Evolutionary conservation across 768 basidiomycete species (phyloP).

Genomic region (Mycena latifolia): DNA sequence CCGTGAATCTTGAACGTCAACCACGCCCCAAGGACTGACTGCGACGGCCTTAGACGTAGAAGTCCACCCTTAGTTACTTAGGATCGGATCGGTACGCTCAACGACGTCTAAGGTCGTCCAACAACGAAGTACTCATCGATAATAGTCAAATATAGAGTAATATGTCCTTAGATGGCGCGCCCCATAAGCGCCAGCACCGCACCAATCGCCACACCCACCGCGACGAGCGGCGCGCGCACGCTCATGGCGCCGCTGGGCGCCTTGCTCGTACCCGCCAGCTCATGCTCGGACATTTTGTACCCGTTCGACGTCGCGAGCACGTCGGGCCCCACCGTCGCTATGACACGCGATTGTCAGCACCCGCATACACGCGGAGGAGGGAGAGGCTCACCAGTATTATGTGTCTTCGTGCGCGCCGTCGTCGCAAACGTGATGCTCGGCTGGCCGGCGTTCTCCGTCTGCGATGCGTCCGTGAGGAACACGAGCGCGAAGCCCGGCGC

Average conservation of each 20-base stretch:
- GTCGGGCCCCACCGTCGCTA: neutral
- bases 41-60: too few species aligned
- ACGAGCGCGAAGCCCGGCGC: neutral
- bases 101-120: too few species aligned
- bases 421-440: constrained; percentile 64
- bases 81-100: too few species aligned
- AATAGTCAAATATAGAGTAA: too few species aligned
- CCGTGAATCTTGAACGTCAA: too few species aligned
- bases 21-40: too few species aligned
- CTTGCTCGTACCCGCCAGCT: constrained; percentile 16
- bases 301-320: constrained; percentile 13
- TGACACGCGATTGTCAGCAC: too few species aligned
- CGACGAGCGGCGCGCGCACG: neutral
- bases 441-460: constrained; percentile 46
- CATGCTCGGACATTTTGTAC: constrained; percentile 7
- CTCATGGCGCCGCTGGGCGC: constrained; percentile 1
- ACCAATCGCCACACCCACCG: neutral
- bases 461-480: constrained; percentile 25
- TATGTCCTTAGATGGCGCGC: too few species aligned
- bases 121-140: too few species aligned
- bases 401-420: constrained; percentile 66
- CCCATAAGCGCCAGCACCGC: neutral
- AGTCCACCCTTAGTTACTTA: too few species aligned
- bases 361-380: too few species aligned
- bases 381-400: constrained; percentile 52